Base-by-base conservation (phyloP, 192 early-diverging fungal species). In the Coemansia sp. region DNA sequence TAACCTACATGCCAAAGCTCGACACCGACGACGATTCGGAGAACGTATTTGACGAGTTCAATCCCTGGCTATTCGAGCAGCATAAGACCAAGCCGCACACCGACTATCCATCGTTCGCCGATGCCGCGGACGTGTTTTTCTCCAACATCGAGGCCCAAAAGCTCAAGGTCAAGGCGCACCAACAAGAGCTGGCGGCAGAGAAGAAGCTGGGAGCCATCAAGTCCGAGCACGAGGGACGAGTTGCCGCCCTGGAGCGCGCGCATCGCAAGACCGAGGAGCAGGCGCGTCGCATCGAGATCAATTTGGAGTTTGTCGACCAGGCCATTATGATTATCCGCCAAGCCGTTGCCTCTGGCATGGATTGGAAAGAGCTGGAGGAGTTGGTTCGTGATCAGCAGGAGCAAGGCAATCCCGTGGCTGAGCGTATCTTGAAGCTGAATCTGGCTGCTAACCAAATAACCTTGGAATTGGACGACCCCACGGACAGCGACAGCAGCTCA, bases 341-440 rank as follows among this genome's bases (percentile, higher is more conserved):
- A 70, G 95, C 93, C 33, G 88, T 98, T 7, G 93, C 93, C 7
- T 88, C 88, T 27, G 93, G 94, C 5, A 96, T 98, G 91, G 96
- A 98, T 75, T 99, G 98, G 98, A 84, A 86, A 63, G 98, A 99
- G 75, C 82, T 99, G 6, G 92, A 90, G 56, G 91, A 95, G 62
- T 79, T 97, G 36, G 88, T 99, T 3, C 78, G 84, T 34, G 93
- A 95, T 36, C 95, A 98, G 70, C 86, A 87, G 73, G 88, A 81
- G 21, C 80, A 84, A 27, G 89, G 87, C 3, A 96, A 94, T 59
- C 89, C 91, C 0, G 87, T 98, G 40, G 98, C 98, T 4, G 64
- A 84, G 29, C 84, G 91, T 54, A 93, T 99, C 40, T 72, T 79
- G 35, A 72, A 75, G 21, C 76, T 98, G 39, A 93, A 94, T 59